These are phyloP conservation scores for Leonotis leonurus DNA, from an alignment of 257 asterid genomes.

Conservation along the genomic window DNA sequence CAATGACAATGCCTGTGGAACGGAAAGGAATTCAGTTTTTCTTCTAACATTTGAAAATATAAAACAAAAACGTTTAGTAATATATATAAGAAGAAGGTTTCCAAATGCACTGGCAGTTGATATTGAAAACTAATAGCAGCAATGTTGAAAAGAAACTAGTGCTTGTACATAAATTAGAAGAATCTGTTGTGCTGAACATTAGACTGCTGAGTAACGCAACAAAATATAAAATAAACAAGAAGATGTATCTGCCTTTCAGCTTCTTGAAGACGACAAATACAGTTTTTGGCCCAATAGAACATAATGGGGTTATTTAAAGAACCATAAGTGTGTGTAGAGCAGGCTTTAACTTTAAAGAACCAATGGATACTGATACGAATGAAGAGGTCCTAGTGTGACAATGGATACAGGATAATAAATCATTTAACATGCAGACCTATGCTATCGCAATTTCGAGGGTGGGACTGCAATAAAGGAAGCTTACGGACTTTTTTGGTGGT, in stretches of 20 bases:
- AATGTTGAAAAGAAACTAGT: background rate
- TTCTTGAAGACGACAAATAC: background rate
- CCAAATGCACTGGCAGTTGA: background rate
- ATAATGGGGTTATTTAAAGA: background rate
- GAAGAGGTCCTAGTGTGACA: background rate
- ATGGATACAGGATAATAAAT: background rate
- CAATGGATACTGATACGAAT: background rate
- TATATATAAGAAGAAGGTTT: background rate
- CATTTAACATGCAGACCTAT: background rate
- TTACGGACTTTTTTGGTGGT: background rate
- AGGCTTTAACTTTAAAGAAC: background rate
- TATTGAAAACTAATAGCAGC: background rate
- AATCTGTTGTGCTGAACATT: background rate
- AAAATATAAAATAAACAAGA: background rate
- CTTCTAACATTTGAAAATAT: background rate
- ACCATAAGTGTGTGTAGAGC: background rate
- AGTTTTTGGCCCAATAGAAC: background rate
- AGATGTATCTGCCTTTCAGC: background rate
- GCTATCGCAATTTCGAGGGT: background rate
- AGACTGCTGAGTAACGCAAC: background rate
- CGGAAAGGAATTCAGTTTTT: slow-evolving; percentile 2
- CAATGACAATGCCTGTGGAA: slow-evolving; percentile 73
- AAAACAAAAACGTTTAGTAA: background rate
- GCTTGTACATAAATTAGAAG: background rate
- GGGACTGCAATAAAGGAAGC: background rate